Base-by-base conservation (phyloP, 768 basidiomycete species). In the Collybia mongolica region DNA sequence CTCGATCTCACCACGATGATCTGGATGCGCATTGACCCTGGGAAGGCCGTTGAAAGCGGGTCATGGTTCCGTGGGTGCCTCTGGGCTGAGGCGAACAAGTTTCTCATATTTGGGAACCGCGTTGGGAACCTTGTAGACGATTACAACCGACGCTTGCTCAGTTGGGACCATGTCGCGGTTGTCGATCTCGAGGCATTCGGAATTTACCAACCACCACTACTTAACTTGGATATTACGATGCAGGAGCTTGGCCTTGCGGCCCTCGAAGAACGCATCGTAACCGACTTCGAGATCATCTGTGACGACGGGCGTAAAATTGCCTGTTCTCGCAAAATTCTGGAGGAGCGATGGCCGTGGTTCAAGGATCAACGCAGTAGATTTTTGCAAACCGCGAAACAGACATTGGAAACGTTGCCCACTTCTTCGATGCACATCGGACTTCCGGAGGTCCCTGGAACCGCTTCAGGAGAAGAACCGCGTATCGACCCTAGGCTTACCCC, bases 321-420 rank as follows among this genome's bases (percentile, higher is more conserved):
- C 44, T 94, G 92, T 64, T 94, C 93, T 19, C 78, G 92, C 41
- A 84, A 80, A 63, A 64, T 93, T n/a, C 73, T 99, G 23, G 88
- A 91, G 62, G 87, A 93, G 28, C 80, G 95, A 28, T 99, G 96
- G 96, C 83, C 89, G 1, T 99, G 96, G 96, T 94, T 99, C 76
- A 80, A 81, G 56, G 81, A 84, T 46, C 85, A 91, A 61, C 72
- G 86, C 17, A 64, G 71, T 45, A 71, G 72, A 44, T 84, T 90
- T 60, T 57, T 86, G 29, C 74, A 80, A 45, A 76, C 72, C 7
- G 88, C 89, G 1, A 69, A 70, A 39, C 71, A 70, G 22, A 75
- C 81, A 5, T 70, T 88, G 38, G 82, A 86, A 39, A 67, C 71
- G 6, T 66, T 90, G 39, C 86, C 88, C 0, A 61, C 73, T 2